These are phyloP conservation scores for Teratosphaeria epicoccoides DNA, from an alignment of 2,329 filamentous ascomycete genomes.

Conservation along the genomic window DNA sequence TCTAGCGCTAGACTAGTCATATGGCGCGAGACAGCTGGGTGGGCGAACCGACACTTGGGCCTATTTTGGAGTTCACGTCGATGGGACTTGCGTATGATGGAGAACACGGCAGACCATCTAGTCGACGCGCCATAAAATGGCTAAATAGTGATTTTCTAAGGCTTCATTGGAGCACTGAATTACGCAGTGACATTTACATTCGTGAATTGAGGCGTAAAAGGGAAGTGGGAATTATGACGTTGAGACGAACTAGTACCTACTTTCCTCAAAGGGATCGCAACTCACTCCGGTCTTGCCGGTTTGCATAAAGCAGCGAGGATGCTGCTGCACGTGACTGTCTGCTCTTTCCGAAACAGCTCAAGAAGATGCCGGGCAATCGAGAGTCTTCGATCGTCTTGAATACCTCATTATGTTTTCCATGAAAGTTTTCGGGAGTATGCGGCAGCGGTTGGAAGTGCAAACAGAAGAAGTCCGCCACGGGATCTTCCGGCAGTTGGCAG, in stretches of 20 bases:
- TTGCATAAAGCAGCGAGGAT: background rate
- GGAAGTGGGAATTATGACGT: background rate
- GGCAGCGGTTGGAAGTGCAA: too few relatives aligned
- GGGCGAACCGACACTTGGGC: too few relatives aligned
- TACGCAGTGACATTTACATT: too few relatives aligned
- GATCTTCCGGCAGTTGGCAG: background rate
- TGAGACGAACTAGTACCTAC: background rate
- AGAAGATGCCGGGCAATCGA: too few relatives aligned
- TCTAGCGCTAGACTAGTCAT: background rate
- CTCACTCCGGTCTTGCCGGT: background rate
- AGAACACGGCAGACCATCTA: too few relatives aligned
- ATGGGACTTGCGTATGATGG: too few relatives aligned
- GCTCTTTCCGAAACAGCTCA: background rate
- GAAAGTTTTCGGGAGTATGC: background rate
- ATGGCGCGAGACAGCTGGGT: background rate
- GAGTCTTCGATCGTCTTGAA: too few relatives aligned
- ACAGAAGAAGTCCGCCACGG: background rate
- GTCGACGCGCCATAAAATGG: too few relatives aligned
- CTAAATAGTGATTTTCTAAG: too few relatives aligned
- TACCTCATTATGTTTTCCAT: background rate
- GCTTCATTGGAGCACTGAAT: too few relatives aligned
- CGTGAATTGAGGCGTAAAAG: too few relatives aligned
- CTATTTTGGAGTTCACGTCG: too few relatives aligned
- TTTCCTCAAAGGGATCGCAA: background rate
- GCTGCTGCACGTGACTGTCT: background rate